Percentiles rank a stretch among this genome's conserved stretches.
Conservation (phyloP, 805 yeast genomes). For the Hanseniaspora osmophila region DNA sequence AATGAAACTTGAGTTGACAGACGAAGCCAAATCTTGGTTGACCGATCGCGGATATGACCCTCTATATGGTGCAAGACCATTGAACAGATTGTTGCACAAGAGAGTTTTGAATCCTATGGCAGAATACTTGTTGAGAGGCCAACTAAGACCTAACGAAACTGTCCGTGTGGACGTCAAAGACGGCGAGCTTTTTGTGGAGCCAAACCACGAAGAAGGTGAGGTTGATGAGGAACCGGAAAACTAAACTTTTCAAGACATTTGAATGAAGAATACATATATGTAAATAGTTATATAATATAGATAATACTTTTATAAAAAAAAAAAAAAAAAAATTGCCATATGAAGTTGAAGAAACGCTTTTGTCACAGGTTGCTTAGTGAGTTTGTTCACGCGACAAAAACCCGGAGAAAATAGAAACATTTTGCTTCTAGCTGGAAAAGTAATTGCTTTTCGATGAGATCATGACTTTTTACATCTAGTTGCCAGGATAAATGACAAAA, state of each 20-base stretch:
- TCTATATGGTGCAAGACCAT: conserved; percentile 88
- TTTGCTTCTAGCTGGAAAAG: too few relatives aligned
- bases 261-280: background rate
- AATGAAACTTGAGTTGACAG: conserved; percentile 42
- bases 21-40: conserved; percentile 62
- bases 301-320: too few relatives aligned
- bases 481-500: too few relatives aligned
- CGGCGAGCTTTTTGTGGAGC: conserved; percentile 29
- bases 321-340: too few relatives aligned
- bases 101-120: conserved; percentile 82
- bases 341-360: too few relatives aligned
- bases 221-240: conserved; percentile 10
- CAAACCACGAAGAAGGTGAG: conserved; percentile 31
- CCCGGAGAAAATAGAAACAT: too few relatives aligned
- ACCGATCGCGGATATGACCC: conserved; percentile 83
- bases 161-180: conserved; percentile 36
- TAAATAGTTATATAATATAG: background rate
- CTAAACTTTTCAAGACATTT: background rate
- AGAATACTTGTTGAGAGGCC: conserved; percentile 61
- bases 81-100: conserved; percentile 80
- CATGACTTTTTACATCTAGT: too few relatives aligned
- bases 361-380: too few relatives aligned
- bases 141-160: conserved; percentile 43
- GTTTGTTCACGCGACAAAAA: too few relatives aligned
- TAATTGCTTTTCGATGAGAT: too few relatives aligned